Conservation (phyloP, 73 alveolate species). For the Symbiodinium natans region DNA sequence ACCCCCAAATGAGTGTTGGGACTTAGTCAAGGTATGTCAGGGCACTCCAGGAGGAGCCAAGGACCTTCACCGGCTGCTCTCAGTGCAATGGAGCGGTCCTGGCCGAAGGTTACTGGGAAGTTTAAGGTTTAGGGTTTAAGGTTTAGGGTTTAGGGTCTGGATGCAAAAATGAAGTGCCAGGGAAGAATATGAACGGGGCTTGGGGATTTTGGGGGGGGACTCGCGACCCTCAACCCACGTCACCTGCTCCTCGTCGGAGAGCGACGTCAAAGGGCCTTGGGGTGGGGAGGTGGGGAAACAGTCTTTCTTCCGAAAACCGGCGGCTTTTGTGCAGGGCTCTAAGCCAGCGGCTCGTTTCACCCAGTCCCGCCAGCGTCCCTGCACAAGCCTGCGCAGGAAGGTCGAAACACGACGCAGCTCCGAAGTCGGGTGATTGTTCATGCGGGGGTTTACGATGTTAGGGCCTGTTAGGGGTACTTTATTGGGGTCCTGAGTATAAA, state of each 20-base stretch:
- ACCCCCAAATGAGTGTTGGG: too few relatives aligned
- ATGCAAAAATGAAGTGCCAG: background rate
- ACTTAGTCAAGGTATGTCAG: background rate
- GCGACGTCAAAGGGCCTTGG: conserved; percentile 18
- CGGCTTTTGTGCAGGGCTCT: too few relatives aligned
- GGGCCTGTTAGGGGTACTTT: too few relatives aligned
- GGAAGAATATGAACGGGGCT: background rate
- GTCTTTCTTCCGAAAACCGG: too few relatives aligned
- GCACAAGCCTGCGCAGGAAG: conserved; percentile 44
- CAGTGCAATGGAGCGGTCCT: conserved; percentile 80
- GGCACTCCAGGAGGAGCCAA: conserved; percentile 37
- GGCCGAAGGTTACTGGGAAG: too few relatives aligned
- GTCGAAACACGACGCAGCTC: background rate
- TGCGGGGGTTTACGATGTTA: too few relatives aligned
- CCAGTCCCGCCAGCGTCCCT: conserved; percentile 48
- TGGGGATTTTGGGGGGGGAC: background rate
- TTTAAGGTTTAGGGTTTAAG: background rate
- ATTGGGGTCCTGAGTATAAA: too few relatives aligned
- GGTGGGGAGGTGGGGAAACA: too few relatives aligned
- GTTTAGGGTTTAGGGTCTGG: background rate
- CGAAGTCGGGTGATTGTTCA: background rate
- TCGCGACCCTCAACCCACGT: background rate
- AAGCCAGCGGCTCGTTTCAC: conserved; percentile 29
- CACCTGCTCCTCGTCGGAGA: conserved; percentile 53
- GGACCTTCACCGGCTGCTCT: conserved; percentile 37